Percentiles rank a stretch among this genome's conserved stretches.
phyloP scores from a whole-genome alignment of 1,284 basidiomycete genomes.

The Rugosomyces carneus region DNA sequence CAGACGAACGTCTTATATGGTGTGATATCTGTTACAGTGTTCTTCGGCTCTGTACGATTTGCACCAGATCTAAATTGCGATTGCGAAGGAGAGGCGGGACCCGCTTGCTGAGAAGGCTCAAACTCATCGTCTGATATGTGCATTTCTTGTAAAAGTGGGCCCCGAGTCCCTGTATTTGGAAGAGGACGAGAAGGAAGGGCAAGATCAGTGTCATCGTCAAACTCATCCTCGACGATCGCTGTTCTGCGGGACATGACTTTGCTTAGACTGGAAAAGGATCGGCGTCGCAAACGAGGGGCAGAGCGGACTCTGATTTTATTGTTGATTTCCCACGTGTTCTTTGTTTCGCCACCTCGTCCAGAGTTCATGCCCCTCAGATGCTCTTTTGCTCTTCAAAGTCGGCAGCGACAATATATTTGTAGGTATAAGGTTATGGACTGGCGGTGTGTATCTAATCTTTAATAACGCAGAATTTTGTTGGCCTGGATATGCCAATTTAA shows the following conservation, averaged over 20 bases:
- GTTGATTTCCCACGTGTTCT: constrained; percentile 20
- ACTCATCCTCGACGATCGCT: constrained; percentile 55
- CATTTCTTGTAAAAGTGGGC: constrained; percentile 76
- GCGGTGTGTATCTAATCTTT: background rate
- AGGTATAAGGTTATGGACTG: constrained; percentile 9
- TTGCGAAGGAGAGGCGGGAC: constrained; percentile 47
- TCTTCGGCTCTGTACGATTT: constrained; percentile 23
- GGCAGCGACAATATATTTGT: constrained; percentile 29
- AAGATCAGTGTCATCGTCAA: constrained; percentile 88
- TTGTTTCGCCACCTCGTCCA: background rate
- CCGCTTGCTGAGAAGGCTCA: constrained; percentile 32
- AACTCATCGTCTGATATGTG: constrained; percentile 40
- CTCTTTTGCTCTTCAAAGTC: constrained; percentile 24
- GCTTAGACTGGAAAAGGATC: constrained; percentile 8
- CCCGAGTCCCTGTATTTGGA: constrained; percentile 58
- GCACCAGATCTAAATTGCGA: constrained; percentile 27
- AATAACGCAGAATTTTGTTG: constrained; percentile 12
- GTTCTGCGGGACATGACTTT: constrained; percentile 57
- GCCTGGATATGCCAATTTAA: constrained; percentile 12
- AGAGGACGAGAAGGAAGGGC: constrained; percentile 62
- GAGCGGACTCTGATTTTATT: constrained; percentile 7
- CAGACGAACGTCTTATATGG: constrained; percentile 68
- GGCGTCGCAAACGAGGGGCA: constrained; percentile 10
- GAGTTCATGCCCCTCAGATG: constrained; percentile 33
- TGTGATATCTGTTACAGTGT: constrained; percentile 62